These are phyloP conservation scores for Emericellopsis cladophorae DNA, from an alignment of 2,329 filamentous ascomycete genomes.

Conservation along the genomic window DNA sequence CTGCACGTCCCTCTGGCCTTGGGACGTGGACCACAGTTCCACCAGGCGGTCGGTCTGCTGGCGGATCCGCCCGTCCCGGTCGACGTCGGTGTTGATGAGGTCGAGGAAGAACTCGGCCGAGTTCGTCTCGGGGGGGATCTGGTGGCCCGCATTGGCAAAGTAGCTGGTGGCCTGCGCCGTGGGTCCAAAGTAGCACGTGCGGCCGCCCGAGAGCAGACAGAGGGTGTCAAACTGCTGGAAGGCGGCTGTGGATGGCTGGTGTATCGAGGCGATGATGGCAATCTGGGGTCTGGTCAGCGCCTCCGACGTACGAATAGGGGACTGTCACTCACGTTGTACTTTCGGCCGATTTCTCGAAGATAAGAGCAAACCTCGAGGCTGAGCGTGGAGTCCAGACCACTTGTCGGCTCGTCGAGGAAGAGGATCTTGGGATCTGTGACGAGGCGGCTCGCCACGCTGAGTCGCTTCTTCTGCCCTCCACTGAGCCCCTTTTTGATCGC, in stretches of 20 bases:
- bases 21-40: conserved; percentile 11
- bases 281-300: conserved; percentile 29
- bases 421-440: conserved; percentile 71
- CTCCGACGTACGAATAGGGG: background rate
- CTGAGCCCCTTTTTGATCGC: conserved; percentile 73
- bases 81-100: conserved; percentile 67
- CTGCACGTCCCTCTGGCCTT: conserved; percentile 7
- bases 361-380: conserved; percentile 68
- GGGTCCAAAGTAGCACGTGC: conserved; percentile 61
- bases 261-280: conserved; percentile 71
- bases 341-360: conserved; percentile 51
- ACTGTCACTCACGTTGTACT: conserved; percentile 42
- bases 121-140: conserved; percentile 59
- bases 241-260: conserved; percentile 71
- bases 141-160: conserved; percentile 46
- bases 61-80: conserved; percentile 31
- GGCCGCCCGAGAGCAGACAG: conserved; percentile 57
- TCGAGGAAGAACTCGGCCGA: conserved; percentile 73
- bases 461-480: conserved; percentile 71
- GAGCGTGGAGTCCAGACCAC: conserved; percentile 67
- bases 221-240: conserved; percentile 75
- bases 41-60: conserved; percentile 15
- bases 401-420: conserved; percentile 77
- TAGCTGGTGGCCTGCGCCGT: conserved; percentile 45
- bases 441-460: conserved; percentile 69